These are phyloP conservation scores for Suhomyces maxii DNA, from an alignment of 1,139 yeast species.

Conservation along the genomic window DNA sequence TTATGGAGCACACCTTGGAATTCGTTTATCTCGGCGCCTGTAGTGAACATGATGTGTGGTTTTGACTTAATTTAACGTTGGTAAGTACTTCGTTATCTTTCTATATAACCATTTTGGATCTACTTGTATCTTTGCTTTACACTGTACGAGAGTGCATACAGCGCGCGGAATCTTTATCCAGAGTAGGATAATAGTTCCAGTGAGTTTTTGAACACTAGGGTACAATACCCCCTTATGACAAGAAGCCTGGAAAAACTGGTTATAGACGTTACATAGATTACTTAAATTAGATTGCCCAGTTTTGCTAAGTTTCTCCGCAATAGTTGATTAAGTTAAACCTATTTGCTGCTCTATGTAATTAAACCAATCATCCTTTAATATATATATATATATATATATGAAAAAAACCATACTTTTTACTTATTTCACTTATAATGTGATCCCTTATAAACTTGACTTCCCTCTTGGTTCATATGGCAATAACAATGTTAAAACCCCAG, in stretches of 20 bases:
- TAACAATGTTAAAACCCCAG: slow-evolving; percentile 35
- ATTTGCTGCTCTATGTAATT: too few relatives aligned
- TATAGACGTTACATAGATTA: too few relatives aligned
- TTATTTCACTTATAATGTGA: too few relatives aligned
- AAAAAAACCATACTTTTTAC: too few relatives aligned
- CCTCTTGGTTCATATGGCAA: slow-evolving; percentile 44
- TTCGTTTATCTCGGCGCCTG: slow-evolving; percentile 57
- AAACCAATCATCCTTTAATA: too few relatives aligned
- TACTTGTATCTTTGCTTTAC: background rate
- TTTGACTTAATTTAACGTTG: too few relatives aligned
- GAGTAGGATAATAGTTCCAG: background rate
- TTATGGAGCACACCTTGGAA: slow-evolving; percentile 79
- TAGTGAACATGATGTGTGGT: slow-evolving; percentile 50
- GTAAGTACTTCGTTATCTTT: too few relatives aligned
- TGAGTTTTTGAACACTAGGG: background rate
- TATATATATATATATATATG: too few relatives aligned
- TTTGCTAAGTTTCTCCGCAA: too few relatives aligned
- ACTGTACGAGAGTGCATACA: background rate
- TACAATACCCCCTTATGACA: background rate
- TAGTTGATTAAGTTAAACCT: too few relatives aligned
- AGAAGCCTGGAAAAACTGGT: background rate
- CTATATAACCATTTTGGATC: too few relatives aligned
- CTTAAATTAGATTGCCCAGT: too few relatives aligned
- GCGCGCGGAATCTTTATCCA: background rate
- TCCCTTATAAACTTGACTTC: slow-evolving; percentile 12